Evolutionary conservation across 305 asterid species (phyloP), one percentile per base, ranked within the genome.

Genomic region (Fraxinus dipetala): DNA sequence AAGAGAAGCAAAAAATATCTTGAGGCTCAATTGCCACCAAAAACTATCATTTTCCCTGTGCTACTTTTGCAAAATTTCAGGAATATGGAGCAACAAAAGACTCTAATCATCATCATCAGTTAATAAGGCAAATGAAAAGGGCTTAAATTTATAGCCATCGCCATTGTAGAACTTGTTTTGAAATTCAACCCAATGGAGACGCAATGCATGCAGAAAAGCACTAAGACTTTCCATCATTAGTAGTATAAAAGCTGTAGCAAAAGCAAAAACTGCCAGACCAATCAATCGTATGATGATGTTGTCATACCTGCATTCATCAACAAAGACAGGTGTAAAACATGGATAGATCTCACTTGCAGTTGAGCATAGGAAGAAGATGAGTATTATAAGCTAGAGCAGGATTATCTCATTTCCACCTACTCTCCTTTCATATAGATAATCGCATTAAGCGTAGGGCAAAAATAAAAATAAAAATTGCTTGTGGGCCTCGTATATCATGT

Each of bases 151-250:
- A 87, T 92, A 95, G 86, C 99, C 99, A 72, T 94, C 98, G 11
- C 98, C 99, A 9, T 87, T 88, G 85, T 94, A 96, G 89, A 94
- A 96, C 89, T 96, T 96, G 88, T 85, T 90, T 81, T 96, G 99
- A 86, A 91, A 96, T 83, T 96, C 99, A 65, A 96, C 99, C 99
- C 98, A 94, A 82, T 96, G 99, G 81, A 96, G 98, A 84, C 98
- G 98, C 85, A 95, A 86, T 35, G 98, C 97, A 40, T 95, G 99
- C 85, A 95, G 98, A 90, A 95, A 94, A 82, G 99, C 99, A 82
- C 99, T 95, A 31, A 94, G 98, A 24, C 94, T 94, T 81, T 95
- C 99, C 99, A 95, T 95, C 98, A 94, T 94, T 76, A 95, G 98
- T 65, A 95, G 93, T 82, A 95, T 90, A 83, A 93, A 94, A 34